Conservation (phyloP, 106 monocot genomes). For the Hemerocallis citrina region DNA sequence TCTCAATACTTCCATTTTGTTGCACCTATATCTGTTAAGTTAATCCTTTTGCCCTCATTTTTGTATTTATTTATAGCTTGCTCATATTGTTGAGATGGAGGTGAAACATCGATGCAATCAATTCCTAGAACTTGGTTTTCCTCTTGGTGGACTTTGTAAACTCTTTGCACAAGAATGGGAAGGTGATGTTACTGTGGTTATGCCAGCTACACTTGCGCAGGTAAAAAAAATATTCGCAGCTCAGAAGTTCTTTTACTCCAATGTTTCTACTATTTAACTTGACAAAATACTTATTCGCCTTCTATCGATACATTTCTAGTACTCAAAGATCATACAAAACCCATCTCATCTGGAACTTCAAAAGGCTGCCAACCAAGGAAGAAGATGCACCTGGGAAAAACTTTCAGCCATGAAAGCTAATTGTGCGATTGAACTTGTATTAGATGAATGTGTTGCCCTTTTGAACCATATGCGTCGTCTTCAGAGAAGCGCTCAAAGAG, state of each 20-base stretch:
- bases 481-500: conserved; percentile 61
- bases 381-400: conserved; percentile 97
- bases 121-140: conserved; percentile 82
- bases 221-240: conserved; percentile 16
- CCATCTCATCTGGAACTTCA: conserved; percentile 74
- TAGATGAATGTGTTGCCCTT: conserved; percentile 87
- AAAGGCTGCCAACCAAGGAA: conserved; percentile 86
- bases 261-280: not conserved
- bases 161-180: conserved; percentile 99
- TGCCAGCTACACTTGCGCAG: conserved; percentile 95
- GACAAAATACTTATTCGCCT: not conserved
- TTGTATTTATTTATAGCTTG: conserved; percentile 43
- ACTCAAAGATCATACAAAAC: conserved; percentile 87
- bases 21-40: too few species aligned
- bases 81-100: conserved; percentile 91
- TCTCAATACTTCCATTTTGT: too few species aligned
- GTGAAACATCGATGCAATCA: conserved; percentile 98
- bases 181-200: conserved; percentile 89
- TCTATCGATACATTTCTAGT: conserved; percentile 25
- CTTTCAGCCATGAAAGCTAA: conserved; percentile 91
- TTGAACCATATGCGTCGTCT: conserved; percentile 87
- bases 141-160: conserved; percentile 78
- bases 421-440: conserved; percentile 82
- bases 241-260: not conserved
- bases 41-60: not conserved